phyloP scores from a whole-genome alignment of 805 yeast species.

The Suhomyces faveliae region DNA sequence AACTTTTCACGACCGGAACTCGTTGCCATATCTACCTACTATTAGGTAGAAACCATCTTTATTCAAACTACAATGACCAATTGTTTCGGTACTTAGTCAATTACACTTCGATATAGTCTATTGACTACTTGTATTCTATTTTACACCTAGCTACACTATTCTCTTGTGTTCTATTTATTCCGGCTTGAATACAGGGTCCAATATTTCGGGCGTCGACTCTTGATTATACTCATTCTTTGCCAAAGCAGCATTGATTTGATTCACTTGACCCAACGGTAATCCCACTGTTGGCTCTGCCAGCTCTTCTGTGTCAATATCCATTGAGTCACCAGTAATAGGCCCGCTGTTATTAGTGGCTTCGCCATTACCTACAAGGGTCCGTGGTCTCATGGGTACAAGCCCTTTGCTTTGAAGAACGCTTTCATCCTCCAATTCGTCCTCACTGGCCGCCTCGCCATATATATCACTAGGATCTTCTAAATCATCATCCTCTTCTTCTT shows the following conservation, averaged over 20 bases:
- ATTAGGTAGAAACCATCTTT: no score
- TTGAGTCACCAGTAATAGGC: slow-evolving; percentile 5
- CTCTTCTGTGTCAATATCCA: background rate
- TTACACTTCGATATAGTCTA: no score
- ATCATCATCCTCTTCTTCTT: slow-evolving; percentile 12
- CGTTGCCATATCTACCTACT: no score
- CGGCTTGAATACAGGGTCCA: slow-evolving; percentile 25
- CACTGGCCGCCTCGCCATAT: slow-evolving; percentile 11
- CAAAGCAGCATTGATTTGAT: slow-evolving; percentile 6
- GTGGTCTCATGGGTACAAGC: background rate
- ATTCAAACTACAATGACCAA: no score
- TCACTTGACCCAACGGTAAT: slow-evolving; percentile 3
- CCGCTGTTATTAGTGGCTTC: slow-evolving; percentile 5
- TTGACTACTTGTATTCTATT: background rate
- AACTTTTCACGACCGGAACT: no score
- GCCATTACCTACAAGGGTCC: background rate
- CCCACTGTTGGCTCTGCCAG: background rate
- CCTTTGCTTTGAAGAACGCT: slow-evolving; percentile 6
- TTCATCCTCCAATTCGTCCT: slow-evolving; percentile 11
- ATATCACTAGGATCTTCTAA: slow-evolving; percentile 13
- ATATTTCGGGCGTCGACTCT: slow-evolving; percentile 15
- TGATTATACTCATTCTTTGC: background rate
- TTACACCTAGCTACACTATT: background rate
- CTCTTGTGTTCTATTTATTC: background rate
- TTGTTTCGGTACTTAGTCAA: no score